Evolutionary conservation across 805 yeast species (phyloP).

Genomic region (Pichia nanzhaoensis): DNA sequence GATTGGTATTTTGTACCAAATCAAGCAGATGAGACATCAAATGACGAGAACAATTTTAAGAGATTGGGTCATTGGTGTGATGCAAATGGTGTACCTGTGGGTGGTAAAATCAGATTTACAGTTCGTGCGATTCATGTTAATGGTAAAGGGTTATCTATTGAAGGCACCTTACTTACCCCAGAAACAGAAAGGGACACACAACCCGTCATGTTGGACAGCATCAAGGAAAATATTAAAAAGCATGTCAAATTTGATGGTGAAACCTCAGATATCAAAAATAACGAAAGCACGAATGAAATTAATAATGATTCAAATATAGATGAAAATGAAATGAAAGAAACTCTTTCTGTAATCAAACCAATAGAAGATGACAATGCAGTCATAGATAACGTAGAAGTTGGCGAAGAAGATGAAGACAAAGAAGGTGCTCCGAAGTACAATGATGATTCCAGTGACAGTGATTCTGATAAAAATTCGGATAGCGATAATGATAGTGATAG

Average conservation of each 20-base stretch:
- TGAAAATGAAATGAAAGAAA: conserved; percentile 5
- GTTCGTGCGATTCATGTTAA: conserved; percentile 67
- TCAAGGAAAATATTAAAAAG: conserved; percentile 12
- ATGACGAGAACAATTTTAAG: conserved; percentile 16
- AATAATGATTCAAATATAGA: background rate
- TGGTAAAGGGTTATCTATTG: conserved; percentile 78
- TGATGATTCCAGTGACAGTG: conserved; percentile 16
- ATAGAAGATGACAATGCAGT: conserved; percentile 20
- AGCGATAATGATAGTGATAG: conserved; percentile 1
- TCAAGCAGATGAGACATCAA: conserved; percentile 51
- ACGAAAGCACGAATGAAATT: background rate
- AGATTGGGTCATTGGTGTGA: conserved; percentile 89
- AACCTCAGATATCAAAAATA: background rate
- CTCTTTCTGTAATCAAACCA: conserved; percentile 6
- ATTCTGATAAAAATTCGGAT: background rate
- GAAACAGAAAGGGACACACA: conserved; percentile 49
- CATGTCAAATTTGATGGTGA: conserved; percentile 39
- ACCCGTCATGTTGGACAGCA: conserved; percentile 35
- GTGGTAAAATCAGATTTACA: conserved; percentile 74
- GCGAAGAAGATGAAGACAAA: conserved; percentile 12
- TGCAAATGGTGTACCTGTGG: conserved; percentile 62
- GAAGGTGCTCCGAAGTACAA: conserved; percentile 23
- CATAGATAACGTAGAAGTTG: conserved; percentile 4
- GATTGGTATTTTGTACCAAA: conserved; percentile 80
- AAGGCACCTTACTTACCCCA: conserved; percentile 72